These are phyloP conservation scores for Phytopythium boreale DNA, from an alignment of 352 stramenopile genomes.

Conservation along the genomic window DNA sequence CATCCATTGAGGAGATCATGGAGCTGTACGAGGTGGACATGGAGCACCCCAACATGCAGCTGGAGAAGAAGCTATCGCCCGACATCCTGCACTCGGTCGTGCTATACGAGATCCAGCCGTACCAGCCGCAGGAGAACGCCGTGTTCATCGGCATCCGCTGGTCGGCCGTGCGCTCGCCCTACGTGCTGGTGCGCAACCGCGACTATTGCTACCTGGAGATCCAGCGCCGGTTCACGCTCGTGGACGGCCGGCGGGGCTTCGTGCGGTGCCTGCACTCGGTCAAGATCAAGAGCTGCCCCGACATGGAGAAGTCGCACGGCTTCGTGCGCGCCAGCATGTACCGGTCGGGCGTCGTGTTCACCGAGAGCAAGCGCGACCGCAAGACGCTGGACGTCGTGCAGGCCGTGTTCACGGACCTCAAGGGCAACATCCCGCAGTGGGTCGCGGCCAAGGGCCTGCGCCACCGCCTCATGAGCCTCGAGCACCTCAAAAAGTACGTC, in stretches of 20 bases:
- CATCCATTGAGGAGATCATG: conserved; percentile 63
- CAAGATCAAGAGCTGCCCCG: conserved; percentile 81
- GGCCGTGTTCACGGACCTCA: conserved; percentile 79
- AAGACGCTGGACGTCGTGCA: conserved; percentile 77
- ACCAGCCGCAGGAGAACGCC: conserved; percentile 42
- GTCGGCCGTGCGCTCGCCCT: conserved; percentile 66
- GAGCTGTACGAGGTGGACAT: conserved; percentile 76
- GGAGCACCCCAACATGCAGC: conserved; percentile 64
- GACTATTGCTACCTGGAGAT: conserved; percentile 81
- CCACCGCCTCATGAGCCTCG: conserved; percentile 66
- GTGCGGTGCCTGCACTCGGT: conserved; percentile 78
- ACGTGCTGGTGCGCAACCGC: conserved; percentile 70
- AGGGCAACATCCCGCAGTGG: conserved; percentile 74
- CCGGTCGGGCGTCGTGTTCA: conserved; percentile 73
- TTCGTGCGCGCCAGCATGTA: conserved; percentile 84
- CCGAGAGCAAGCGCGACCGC: conserved; percentile 70
- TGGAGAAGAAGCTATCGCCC: conserved; percentile 69
- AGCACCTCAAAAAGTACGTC: conserved; percentile 79
- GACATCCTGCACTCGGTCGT: conserved; percentile 78
- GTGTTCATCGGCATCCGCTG: conserved; percentile 79
- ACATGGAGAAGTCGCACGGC: conserved; percentile 77
- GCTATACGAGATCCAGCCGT: conserved; percentile 72
- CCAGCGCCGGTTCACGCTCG: conserved; percentile 60
- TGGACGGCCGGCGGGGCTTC: conserved; percentile 58
- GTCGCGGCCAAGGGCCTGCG: conserved; percentile 54